Evolutionary conservation across 192 early-diverging fungal species (phyloP).

Genomic region (Geranomyces variabilis): DNA sequence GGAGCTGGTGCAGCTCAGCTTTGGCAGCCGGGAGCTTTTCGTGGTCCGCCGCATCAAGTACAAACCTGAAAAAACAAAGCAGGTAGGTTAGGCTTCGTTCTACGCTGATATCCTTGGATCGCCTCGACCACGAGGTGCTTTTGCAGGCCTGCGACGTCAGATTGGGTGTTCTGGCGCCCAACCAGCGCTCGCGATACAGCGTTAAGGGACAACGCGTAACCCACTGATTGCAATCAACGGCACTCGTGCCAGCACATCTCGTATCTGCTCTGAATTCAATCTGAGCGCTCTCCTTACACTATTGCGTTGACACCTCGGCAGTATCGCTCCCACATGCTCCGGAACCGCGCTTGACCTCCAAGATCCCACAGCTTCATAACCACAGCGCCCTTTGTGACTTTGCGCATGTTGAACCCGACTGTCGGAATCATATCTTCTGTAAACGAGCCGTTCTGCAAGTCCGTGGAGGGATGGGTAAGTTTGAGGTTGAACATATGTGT

Average conservation of each 20-base stretch:
- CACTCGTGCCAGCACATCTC: too few relatives aligned
- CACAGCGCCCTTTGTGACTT: conserved; percentile 63
- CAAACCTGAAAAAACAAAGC: conserved; percentile 66
- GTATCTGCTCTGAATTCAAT: not conserved
- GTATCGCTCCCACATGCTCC: conserved; percentile 91
- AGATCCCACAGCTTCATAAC: conserved; percentile 99
- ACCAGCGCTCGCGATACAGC: too few relatives aligned
- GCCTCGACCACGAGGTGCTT: too few relatives aligned
- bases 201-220: too few relatives aligned
- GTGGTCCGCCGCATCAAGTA: conserved; percentile 95
- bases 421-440: conserved; percentile 85
- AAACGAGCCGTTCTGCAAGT: conserved; percentile 56
- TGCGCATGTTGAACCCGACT: conserved; percentile 98
- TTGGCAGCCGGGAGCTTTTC: conserved; percentile 89
- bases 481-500: not conserved
- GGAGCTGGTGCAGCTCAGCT: conserved; percentile 85
- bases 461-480: not conserved
- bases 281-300: conserved; percentile 64
- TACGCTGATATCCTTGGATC: not conserved
- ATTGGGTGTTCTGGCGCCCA: too few relatives aligned
- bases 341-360: conserved; percentile 95
- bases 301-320: conserved; percentile 92
- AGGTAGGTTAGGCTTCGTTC: not conserved
- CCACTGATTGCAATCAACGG: too few relatives aligned
- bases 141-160: too few relatives aligned